Evolutionary conservation across 176 grass and related monocot species (phyloP).

Genomic region (Oryza rufipogon): DNA sequence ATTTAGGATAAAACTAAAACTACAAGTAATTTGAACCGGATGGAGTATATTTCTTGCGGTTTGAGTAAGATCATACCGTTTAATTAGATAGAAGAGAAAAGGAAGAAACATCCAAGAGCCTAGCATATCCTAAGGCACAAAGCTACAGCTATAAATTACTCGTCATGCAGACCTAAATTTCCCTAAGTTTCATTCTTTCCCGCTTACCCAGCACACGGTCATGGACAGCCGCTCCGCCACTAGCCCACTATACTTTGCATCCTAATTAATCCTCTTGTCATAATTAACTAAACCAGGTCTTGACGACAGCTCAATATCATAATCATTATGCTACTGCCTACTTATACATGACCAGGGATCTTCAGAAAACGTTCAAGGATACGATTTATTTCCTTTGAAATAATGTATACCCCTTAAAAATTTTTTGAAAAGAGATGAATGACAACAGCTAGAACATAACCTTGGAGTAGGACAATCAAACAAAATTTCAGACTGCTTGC

Average conservation of each 20-base stretch:
- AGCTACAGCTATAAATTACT: background rate
- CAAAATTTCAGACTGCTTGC: background rate
- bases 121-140: background rate
- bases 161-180: background rate
- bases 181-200: too few species aligned
- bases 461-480: background rate
- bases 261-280: background rate
- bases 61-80: background rate
- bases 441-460: background rate
- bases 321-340: too few species aligned
- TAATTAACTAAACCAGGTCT: background rate
- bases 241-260: background rate
- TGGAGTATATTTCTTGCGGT: background rate
- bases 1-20: too few species aligned
- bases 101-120: background rate
- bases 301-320: background rate
- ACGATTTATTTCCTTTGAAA: background rate
- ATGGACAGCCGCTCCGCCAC: background rate
- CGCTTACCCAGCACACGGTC: background rate
- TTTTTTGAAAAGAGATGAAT: background rate
- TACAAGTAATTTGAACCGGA: too few species aligned
- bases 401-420: too few species aligned
- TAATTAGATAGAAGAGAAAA: background rate
- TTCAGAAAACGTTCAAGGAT: background rate
- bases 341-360: too few species aligned